Base-by-base conservation (phyloP, 306 rosid genomes). In the Quercus glauca region DNA sequence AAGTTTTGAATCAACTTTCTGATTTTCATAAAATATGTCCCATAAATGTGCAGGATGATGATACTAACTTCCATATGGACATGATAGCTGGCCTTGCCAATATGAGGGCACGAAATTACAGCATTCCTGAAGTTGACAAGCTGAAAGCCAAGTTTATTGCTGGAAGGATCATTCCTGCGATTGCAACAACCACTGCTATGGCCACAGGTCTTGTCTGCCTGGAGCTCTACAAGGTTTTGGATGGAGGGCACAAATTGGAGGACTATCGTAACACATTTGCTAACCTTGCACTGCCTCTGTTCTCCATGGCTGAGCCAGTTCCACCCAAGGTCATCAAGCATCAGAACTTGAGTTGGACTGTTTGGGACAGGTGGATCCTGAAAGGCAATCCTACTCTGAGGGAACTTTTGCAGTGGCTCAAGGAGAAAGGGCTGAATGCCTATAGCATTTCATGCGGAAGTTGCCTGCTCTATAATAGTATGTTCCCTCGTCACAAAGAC, bases 131-230 rank as follows among this genome's bases (percentile, higher is more conserved):
- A 83, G 99, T 95, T 41, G 99, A 95, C 86, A 95, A 93, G 85
- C 91, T 95, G 73, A 95, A 93, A 83, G 99, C 99, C 79, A 95
- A 95, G 90, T 91, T 95, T 57, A 93, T 95, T 73, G 99, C 99
- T 0, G 99, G 99, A 58, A 86, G 94, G 76, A 94, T 94, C 83
- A 94, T 92, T 84, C 99, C 99, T 3, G 99, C 97, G 2, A 94
- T 94, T 84, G 99, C 99, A 71, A 94, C 99, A 75, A 78, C 99
- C 2, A 94, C 97, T 2, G 93, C 99, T 10, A 92, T 94, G 97
- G 99, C 97, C 37, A 94, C 99, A 28, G 99, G 99, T 75, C 91
- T 92, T 9, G 99, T 92, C 77, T 94, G 97, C 85, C 83, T 94
- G 64, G 97, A 94, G 85, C 92, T 94, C n/a, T 94, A 91, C 87